Evolutionary conservation across 768 basidiomycete genomes (phyloP).

Genomic region (Leccinum imitatum): DNA sequence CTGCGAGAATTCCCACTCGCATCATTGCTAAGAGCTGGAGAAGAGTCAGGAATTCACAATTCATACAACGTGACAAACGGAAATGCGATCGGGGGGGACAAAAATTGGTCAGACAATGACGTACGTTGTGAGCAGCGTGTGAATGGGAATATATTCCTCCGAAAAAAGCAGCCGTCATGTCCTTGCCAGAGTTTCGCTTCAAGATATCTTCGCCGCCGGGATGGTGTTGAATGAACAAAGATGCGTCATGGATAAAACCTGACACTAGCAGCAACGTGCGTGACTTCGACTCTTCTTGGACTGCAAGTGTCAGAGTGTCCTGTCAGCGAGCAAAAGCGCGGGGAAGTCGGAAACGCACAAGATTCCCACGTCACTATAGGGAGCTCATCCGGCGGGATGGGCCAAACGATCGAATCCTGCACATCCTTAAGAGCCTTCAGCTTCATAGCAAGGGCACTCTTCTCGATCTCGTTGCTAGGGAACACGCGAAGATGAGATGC

Average conservation of each 20-base stretch:
- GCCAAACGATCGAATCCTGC: conserved; percentile 68
- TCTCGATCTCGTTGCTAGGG: conserved; percentile 84
- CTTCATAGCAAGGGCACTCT: conserved; percentile 81
- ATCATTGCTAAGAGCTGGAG: conserved; percentile 67
- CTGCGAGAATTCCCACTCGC: conserved; percentile 67
- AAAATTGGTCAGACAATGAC: conserved; percentile 21
- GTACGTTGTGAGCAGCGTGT: conserved; percentile 77
- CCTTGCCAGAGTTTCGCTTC: conserved; percentile 64
- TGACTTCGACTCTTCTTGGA: conserved; percentile 64
- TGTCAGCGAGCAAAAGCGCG: conserved; percentile 2
- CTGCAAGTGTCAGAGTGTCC: conserved; percentile 33
- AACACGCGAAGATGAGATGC: conserved; percentile 84
- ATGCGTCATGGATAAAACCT: conserved; percentile 86
- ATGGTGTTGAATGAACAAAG: conserved; percentile 70
- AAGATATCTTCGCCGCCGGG: conserved; percentile 74
- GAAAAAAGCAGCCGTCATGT: conserved; percentile 82
- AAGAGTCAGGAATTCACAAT: neutral
- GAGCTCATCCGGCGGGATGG: conserved; percentile 52
- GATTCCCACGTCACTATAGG: conserved; percentile 82
- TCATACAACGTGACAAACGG: neutral
- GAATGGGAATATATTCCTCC: conserved; percentile 84
- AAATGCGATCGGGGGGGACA: conserved; percentile 7
- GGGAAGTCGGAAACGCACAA: conserved; percentile 45
- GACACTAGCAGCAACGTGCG: conserved; percentile 70
- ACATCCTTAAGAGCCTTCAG: conserved; percentile 66